Evolutionary conservation across 2,329 filamentous ascomycete species (phyloP).

Genomic region (Beauveria asiatica): DNA sequence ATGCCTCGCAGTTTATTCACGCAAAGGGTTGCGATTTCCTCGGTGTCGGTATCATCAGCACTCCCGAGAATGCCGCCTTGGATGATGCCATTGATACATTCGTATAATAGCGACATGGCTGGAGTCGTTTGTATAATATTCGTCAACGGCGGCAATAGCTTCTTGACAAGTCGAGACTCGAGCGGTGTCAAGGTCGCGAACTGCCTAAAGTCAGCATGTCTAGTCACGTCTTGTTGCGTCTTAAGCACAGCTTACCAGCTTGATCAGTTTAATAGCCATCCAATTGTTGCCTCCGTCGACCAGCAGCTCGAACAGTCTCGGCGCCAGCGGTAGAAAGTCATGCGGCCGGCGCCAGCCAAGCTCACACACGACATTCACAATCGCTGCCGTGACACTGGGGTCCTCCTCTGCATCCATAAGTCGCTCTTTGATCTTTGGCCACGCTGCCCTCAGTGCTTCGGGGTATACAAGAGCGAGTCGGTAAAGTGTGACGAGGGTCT

Average conservation of each 20-base stretch:
- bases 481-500: conserved; percentile 91
- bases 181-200: conserved; percentile 91
- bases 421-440: conserved; percentile 95
- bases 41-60: conserved; percentile 68
- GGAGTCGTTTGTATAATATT: conserved; percentile 90
- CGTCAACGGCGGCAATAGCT: conserved; percentile 81
- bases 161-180: conserved; percentile 84
- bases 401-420: conserved; percentile 87
- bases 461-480: conserved; percentile 92
- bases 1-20: conserved; percentile 89
- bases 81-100: conserved; percentile 97
- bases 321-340: conserved; percentile 87
- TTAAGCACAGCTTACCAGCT: conserved; percentile 52
- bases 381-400: conserved; percentile 86
- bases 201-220: conserved; percentile 33
- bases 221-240: neutral
- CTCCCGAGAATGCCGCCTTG: conserved; percentile 88
- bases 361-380: conserved; percentile 95
- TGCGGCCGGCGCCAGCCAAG: conserved; percentile 87
- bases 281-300: conserved; percentile 94
- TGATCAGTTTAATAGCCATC: conserved; percentile 99
- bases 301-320: conserved; percentile 82
- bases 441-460: conserved; percentile 82
- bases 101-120: conserved; percentile 96
- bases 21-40: conserved; percentile 87